phyloP scores from a whole-genome alignment of 345 rosid genomes.

The Balakata baccata region DNA sequence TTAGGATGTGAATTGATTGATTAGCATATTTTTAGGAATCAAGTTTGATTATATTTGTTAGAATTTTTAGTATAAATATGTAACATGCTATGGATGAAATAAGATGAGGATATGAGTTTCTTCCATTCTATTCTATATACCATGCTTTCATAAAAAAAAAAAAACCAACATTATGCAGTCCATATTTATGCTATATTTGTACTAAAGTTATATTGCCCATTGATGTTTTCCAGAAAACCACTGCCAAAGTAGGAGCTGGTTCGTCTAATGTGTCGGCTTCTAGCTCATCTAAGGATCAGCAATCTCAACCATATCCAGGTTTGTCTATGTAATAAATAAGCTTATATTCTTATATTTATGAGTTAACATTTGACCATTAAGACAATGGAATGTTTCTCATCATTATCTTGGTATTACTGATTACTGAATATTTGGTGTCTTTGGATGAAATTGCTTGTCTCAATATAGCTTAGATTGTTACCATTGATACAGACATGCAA shows the following conservation, averaged over 20 bases:
- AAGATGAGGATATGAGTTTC: no score
- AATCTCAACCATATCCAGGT: slow-evolving; percentile 51
- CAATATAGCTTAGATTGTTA: background rate
- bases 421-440: background rate
- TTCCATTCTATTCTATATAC: no score
- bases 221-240: slow-evolving; percentile 30
- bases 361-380: slow-evolving; percentile 2
- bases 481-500: background rate
- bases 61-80: no score
- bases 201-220: background rate
- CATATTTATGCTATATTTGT: background rate
- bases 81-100: no score
- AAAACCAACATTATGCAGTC: no score
- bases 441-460: background rate
- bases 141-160: no score
- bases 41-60: no score
- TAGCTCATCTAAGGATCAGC: slow-evolving; percentile 46
- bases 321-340: slow-evolving; percentile 22
- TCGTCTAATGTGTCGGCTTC: slow-evolving; percentile 43
- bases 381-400: background rate
- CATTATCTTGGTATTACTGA: background rate
- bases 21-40: no score
- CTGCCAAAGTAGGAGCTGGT: slow-evolving; percentile 29
- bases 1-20: no score
- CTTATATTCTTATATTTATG: background rate